Evolutionary conservation across 148 eudicot species (phyloP), one percentile per base, ranked within the genome.

Genomic region (Vaccinium darrowii): DNA sequence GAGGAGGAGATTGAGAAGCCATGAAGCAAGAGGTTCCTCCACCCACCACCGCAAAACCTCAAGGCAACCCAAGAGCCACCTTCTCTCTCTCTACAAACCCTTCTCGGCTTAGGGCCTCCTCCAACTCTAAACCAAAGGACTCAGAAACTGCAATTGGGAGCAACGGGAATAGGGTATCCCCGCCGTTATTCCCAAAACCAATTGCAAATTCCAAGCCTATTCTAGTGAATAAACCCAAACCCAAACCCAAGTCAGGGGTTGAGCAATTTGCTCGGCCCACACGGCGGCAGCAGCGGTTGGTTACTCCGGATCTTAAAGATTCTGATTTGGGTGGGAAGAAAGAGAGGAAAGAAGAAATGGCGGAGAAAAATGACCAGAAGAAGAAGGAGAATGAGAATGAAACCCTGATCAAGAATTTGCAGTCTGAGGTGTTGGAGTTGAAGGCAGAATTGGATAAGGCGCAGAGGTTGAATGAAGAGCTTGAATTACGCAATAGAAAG

Each of bases 391-490:
- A 8, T 13, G 11, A 69, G 36, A 80, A 72, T 71, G 79, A 85
- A 39, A 80, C 13, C 51, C 58, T 85, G 80, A 58, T 85, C 5
- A 81, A 11, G 51, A 75, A 80, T 74, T 73, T 85, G 21, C 83
- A 85, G 84, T 56, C 84, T 19, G 80, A 80, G 79, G 73, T 80
- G 21, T 47, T 81, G 84, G 87, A 72, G 12, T 80, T 85, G 80
- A 85, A 80, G 57, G 73, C 80, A 4, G 87, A 85, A 27, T 85
- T 85, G 73, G 84, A 74, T 49, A 85, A 30, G 39, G 8, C 69
- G 5, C 87, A 73, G 27, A 80, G 73, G 80, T 80, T 85, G 58
- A 85, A 85, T 43, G n/a, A 36, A 49, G 87, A 85, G 84, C 87
- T 85, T 21, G 84, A 56, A 21, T 47, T 71, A 7, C 79, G 33